A percentile compares a stretch with the other conserved stretches of the same genome.
phyloP scores from a whole-genome alignment of 202 grass and related monocot genomes.

The Schoenoplectus triqueter region DNA sequence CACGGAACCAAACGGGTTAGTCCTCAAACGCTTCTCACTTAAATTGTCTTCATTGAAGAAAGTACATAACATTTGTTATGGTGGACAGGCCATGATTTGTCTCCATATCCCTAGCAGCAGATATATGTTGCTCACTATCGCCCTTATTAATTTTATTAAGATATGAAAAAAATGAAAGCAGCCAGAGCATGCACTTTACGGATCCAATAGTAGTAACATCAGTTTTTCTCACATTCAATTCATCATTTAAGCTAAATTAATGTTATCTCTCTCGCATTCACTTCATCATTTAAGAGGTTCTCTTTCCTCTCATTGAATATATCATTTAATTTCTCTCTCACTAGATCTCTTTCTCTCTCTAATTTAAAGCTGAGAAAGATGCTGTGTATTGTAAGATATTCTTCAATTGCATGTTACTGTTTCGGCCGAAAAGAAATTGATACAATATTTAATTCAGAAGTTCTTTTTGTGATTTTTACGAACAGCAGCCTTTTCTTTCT shows the following conservation, averaged over 20 bases:
- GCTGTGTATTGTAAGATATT: neutral
- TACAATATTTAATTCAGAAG: neutral
- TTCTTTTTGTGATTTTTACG: neutral
- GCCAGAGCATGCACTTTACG: neutral
- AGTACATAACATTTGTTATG: conserved; percentile 25
- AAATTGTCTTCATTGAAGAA: neutral
- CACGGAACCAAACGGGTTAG: neutral
- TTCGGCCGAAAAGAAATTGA: neutral
- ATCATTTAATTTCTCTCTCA: conserved; percentile 4
- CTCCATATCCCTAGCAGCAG: conserved; percentile 4
- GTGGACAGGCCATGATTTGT: conserved; percentile 1
- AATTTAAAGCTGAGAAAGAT: conserved; percentile 19
- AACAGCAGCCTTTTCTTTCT: neutral
- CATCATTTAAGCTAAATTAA: neutral
- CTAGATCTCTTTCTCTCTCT: neutral
- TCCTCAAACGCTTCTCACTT: neutral
- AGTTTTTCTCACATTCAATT: conserved; percentile 11
- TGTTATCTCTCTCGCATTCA: neutral
- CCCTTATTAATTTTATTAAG: neutral
- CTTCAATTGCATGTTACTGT: conserved; percentile 9
- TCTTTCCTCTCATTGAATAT: conserved; percentile 9
- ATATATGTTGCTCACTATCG: neutral
- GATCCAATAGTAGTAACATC: neutral
- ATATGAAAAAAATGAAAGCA: neutral
- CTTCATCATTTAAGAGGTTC: neutral